Percentiles rank a stretch among this genome's conserved stretches.
Evolutionary conservation across 768 basidiomycete species (phyloP).

Genomic region (Mycena kentingensis): DNA sequence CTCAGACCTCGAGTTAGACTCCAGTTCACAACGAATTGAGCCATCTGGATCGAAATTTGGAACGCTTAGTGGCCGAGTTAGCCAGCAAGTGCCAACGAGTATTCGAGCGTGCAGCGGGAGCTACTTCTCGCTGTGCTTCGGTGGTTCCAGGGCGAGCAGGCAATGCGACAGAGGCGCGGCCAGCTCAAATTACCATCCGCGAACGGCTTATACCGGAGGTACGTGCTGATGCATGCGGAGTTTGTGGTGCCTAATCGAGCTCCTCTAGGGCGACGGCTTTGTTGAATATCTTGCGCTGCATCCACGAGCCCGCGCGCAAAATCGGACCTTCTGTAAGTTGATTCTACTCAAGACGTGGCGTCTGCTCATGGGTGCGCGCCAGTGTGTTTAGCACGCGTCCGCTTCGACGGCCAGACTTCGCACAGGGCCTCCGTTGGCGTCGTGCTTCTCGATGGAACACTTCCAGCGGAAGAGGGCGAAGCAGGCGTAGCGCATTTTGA

Average conservation of each 20-base stretch:
- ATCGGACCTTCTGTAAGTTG: conserved; percentile 42
- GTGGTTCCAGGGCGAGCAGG: conserved; percentile 33
- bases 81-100: conserved; percentile 60
- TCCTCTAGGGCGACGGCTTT: conserved; percentile 42
- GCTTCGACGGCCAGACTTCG: conserved; percentile 44
- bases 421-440: conserved; percentile 46
- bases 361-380: conserved; percentile 32
- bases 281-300: conserved; percentile 56
- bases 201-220: conserved; percentile 62
- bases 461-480: conserved; percentile 42
- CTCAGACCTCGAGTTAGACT: conserved; percentile 39
- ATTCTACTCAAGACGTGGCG: conserved; percentile 23
- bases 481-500: conserved; percentile 45
- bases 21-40: conserved; percentile 51
- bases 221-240: conserved; percentile 26
- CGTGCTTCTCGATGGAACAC: conserved; percentile 57
- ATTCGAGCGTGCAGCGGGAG: conserved; percentile 63
- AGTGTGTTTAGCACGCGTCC: conserved; percentile 63
- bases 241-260: conserved; percentile 31
- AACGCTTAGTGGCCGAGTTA: conserved; percentile 62
- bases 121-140: conserved; percentile 62
- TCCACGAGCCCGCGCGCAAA: conserved; percentile 39
- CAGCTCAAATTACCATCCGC: conserved; percentile 43
- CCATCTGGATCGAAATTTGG: conserved; percentile 68
- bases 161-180: conserved; percentile 36